Percentiles rank a stretch among this genome's conserved stretches.
These are phyloP conservation scores for Colletotrichum neosansevieriae DNA, from an alignment of 2,329 filamentous ascomycete genomes.

Conservation along the genomic window DNA sequence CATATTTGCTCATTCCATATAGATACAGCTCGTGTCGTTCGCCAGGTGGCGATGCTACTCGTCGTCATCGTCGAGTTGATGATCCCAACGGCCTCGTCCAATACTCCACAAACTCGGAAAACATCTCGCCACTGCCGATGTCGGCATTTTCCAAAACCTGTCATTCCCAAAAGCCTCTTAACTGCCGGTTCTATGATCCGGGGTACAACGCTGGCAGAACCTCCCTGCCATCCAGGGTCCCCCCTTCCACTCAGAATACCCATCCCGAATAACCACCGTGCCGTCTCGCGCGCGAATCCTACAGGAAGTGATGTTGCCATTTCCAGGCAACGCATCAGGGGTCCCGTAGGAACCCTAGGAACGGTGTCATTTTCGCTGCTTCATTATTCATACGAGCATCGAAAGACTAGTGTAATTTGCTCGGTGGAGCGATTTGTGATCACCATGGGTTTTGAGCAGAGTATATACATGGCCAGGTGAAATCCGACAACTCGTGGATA, in stretches of 20 bases:
- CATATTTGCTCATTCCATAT: neutral
- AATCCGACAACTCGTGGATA: neutral
- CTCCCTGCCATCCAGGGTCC: neutral
- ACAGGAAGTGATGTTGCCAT: neutral
- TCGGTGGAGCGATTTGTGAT: neutral
- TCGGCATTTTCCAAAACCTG: neutral
- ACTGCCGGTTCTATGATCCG: slow-evolving; percentile 6
- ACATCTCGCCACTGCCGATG: slow-evolving; percentile 8
- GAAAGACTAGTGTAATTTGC: too few species aligned
- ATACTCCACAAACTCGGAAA: neutral
- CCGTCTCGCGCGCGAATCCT: neutral
- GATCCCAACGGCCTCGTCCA: neutral
- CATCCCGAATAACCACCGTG: neutral
- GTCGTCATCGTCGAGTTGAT: neutral
- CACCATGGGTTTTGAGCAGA: neutral
- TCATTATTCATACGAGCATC: neutral
- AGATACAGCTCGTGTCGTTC: neutral
- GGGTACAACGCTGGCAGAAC: neutral
- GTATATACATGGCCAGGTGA: neutral
- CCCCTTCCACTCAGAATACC: neutral
- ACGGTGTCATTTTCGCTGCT: neutral
- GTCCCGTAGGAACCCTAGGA: neutral
- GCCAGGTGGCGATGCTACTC: too few species aligned
- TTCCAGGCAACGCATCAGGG: neutral
- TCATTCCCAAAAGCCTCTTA: slow-evolving; percentile 15